A percentile compares a stretch with the other conserved stretches of the same genome.
phyloP scores from a whole-genome alignment of 768 basidiomycete species.

The Collybiopsis confluens region DNA sequence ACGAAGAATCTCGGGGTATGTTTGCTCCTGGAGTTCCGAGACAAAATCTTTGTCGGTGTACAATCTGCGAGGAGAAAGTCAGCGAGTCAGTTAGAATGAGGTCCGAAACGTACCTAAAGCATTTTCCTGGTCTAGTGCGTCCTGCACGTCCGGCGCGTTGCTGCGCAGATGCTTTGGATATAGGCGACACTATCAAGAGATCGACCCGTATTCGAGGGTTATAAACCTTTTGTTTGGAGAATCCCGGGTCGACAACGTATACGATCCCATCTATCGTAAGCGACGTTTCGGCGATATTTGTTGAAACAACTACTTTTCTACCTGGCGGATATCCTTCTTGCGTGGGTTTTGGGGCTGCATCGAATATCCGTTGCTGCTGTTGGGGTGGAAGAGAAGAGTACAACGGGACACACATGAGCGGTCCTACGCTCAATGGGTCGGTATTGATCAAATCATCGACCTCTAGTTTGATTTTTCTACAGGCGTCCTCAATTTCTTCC shows the following conservation, averaged over 20 bases:
- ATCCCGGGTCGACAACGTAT: slow-evolving; percentile 98
- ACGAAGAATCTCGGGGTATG: slow-evolving; percentile 91
- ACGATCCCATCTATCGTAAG: slow-evolving; percentile 98
- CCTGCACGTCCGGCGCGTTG: slow-evolving; percentile 96
- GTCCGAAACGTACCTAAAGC: slow-evolving; percentile 46
- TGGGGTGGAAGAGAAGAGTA: slow-evolving; percentile 93
- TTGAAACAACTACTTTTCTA: slow-evolving; percentile 91
- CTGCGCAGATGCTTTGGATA: slow-evolving; percentile 95
- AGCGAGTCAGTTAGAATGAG: background rate
- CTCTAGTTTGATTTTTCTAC: slow-evolving; percentile 87
- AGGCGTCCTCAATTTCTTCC: slow-evolving; percentile 97
- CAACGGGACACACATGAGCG: slow-evolving; percentile 84
- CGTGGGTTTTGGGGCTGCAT: slow-evolving; percentile 68
- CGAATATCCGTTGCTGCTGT: slow-evolving; percentile 97
- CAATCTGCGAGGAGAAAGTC: slow-evolving; percentile 38
- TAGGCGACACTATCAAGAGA: slow-evolving; percentile 87
- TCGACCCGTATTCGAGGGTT: slow-evolving; percentile 97
- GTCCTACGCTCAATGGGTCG: slow-evolving; percentile 75
- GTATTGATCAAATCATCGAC: slow-evolving; percentile 77
- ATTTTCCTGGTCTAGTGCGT: slow-evolving; percentile 93
- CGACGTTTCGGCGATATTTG: slow-evolving; percentile 97
- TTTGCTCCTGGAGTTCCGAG: slow-evolving; percentile 93
- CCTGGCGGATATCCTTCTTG: slow-evolving; percentile 72
- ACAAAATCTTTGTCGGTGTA: slow-evolving; percentile 99
- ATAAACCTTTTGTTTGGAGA: slow-evolving; percentile 98